These are phyloP conservation scores for Pyrenula massariospora DNA, from an alignment of 495 filamentous ascomycete species.

Conservation along the genomic window DNA sequence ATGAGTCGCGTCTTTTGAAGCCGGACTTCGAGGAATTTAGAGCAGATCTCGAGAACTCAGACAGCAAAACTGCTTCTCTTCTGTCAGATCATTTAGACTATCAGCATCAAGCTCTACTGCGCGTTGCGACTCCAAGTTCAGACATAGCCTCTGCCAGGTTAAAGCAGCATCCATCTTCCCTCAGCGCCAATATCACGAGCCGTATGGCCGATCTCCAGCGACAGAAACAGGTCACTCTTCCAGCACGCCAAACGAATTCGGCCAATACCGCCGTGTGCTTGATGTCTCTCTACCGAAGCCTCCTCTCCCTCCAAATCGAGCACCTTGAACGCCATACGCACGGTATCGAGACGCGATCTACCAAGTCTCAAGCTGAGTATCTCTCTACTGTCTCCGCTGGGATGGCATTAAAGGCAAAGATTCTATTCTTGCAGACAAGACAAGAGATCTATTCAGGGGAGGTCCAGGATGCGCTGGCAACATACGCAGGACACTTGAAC, in stretches of 20 bases:
- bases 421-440: constrained; percentile 30
- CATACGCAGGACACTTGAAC: constrained; percentile 41
- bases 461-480: constrained; percentile 39
- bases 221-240: constrained; percentile 13
- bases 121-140: neutral
- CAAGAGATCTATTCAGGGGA: constrained; percentile 45
- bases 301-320: constrained; percentile 19
- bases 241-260: constrained; percentile 16
- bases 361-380: constrained; percentile 41
- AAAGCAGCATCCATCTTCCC: neutral
- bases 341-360: constrained; percentile 46
- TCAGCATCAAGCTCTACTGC: neutral
- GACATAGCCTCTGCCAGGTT: constrained; percentile 1
- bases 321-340: constrained; percentile 51
- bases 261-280: constrained; percentile 17
- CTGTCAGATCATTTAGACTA: constrained; percentile 6
- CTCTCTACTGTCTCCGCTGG: constrained; percentile 47
- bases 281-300: constrained; percentile 19
- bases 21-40: neutral
- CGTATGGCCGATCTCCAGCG: constrained; percentile 13
- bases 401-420: constrained; percentile 38
- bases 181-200: constrained; percentile 1
- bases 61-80: constrained; percentile 25
- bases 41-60: constrained; percentile 21
- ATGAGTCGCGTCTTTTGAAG: neutral